Conservation (phyloP, 129 eudicot species). For the Lactuca saligna region DNA sequence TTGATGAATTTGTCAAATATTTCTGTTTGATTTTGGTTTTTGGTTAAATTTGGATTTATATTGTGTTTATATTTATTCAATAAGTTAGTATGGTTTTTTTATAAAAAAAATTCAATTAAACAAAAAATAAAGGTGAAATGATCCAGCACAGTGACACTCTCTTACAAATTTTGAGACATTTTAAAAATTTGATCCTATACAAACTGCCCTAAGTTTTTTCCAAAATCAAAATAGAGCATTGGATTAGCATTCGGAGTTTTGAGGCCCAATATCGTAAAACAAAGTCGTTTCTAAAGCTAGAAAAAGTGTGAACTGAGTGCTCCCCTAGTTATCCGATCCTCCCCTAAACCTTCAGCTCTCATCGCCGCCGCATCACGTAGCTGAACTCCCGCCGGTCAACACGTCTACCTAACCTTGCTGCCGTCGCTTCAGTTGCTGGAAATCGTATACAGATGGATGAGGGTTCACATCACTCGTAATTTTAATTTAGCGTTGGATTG, state of each 20-base stretch:
- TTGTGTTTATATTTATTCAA: too few species aligned
- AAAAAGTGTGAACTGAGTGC: neutral
- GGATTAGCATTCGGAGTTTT: neutral
- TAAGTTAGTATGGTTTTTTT: too few species aligned
- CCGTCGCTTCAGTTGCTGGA: conserved; percentile 1
- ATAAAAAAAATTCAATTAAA: too few species aligned
- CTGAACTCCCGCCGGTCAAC: neutral
- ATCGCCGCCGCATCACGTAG: conserved; percentile 27
- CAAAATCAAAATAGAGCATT: too few species aligned
- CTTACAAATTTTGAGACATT: too few species aligned
- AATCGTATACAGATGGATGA: conserved; percentile 38
- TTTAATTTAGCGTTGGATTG: conserved; percentile 15
- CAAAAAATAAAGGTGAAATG: too few species aligned
- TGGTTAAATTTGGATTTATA: too few species aligned
- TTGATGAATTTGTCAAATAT: too few species aligned
- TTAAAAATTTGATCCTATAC: too few species aligned
- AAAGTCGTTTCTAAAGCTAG: neutral
- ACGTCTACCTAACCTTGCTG: neutral
- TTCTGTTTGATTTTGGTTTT: too few species aligned
- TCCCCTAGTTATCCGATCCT: conserved; percentile 18
- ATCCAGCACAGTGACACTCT: too few species aligned
- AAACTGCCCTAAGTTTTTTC: too few species aligned
- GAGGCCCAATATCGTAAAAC: neutral
- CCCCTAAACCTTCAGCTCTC: conserved; percentile 25
- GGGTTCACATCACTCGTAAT: conserved; percentile 26